Conservation (phyloP, 495 filamentous ascomycete genomes). For the Hyaloscypha bicolor region DNA sequence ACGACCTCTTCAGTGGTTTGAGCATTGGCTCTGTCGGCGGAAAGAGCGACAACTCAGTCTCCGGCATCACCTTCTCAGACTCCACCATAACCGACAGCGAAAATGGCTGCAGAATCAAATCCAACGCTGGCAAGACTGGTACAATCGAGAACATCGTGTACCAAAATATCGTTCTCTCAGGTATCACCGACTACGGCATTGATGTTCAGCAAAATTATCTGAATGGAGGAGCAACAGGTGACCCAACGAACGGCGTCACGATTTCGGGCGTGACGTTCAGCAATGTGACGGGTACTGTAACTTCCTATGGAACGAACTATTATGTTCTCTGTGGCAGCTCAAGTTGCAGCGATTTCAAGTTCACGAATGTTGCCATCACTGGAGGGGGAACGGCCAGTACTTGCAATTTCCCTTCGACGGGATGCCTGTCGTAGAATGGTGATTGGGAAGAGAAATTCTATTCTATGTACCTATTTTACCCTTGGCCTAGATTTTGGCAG, state of each 20-base stretch:
- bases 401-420: constrained; percentile 41
- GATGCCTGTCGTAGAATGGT: constrained; percentile 17
- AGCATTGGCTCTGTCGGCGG: constrained; percentile 70
- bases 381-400: constrained; percentile 42
- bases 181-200: constrained; percentile 63
- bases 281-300: constrained; percentile 45
- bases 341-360: constrained; percentile 46
- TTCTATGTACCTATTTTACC: no score
- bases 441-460: no score
- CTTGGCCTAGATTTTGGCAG: no score
- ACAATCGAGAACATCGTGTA: constrained; percentile 59
- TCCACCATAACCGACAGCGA: constrained; percentile 53
- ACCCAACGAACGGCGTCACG: constrained; percentile 45
- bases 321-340: constrained; percentile 52
- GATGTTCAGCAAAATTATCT: constrained; percentile 51
- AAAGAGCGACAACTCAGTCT: constrained; percentile 60
- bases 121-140: constrained; percentile 57
- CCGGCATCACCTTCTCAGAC: constrained; percentile 54
- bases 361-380: constrained; percentile 43
- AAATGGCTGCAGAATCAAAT: constrained; percentile 66
- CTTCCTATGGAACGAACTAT: constrained; percentile 38
- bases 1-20: constrained; percentile 43
- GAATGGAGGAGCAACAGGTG: constrained; percentile 48
- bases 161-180: constrained; percentile 55
- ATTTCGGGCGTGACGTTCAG: constrained; percentile 43